Base-by-base conservation (phyloP, 2,329 filamentous ascomycete species). In the Periconia macrospinosa region DNA sequence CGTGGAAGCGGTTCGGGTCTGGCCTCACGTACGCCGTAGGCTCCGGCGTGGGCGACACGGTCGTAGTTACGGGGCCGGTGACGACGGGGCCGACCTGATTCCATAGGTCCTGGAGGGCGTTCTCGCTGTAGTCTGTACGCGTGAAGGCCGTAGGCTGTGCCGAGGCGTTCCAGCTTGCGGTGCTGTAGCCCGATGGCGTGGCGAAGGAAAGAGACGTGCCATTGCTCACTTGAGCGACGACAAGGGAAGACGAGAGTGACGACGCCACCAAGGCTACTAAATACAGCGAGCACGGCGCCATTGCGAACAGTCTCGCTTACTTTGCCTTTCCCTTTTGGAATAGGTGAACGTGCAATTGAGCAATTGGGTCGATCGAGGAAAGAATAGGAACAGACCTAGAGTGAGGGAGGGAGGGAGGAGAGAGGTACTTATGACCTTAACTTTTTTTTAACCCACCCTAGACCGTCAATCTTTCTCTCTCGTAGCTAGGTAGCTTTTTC, bases 61-160 rank as follows among this genome's bases (percentile, higher is more conserved):
- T 78, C 2, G 70, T 73, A 17, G 75, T 78, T 20, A 79, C 68
- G 1, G 75, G 71, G 1, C 76, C 76, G 7, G 72, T 70, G 23
- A 70, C 66, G 20, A 79, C 67, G 13, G 75, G 74, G 0, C 77
- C 77, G 20, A 79, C 71, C 47, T 77, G 72, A 50, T 78, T 71
- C 77, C 77, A 79, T 10, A 79, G 67, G 40, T 77, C 75, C 3
- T 72, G 75, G 18, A 81, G 68, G 17, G 75, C 75, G 55, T 79
- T 75, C 47, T 80, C 74, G 0, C 77, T 78, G 63, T 79, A 81
- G 52, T 78, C 75, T 1, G 67, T 73, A 35, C 78, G 77, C 3
- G 66, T 72, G 41, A 75, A 66, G 11, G 76, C 70, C 14, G 78
- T 77, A 18, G 73, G 75, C 20, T 77, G 76, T 1, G 76, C 74